phyloP scores from a whole-genome alignment of 1,284 basidiomycete genomes.

The Limonomyces culmigenus region DNA sequence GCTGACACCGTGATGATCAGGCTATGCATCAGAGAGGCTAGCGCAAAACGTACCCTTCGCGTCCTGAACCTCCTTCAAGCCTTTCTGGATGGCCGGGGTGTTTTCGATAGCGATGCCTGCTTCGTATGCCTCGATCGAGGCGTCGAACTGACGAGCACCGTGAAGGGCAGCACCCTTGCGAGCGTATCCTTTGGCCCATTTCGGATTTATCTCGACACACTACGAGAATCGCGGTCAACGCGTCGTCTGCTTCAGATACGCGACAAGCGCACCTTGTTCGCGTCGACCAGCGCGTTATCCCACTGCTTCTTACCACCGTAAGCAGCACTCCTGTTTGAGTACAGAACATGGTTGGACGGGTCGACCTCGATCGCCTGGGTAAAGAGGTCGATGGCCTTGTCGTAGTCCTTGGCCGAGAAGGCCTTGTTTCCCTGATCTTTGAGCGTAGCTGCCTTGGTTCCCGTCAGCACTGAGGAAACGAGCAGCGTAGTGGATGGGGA shows the following conservation, averaged over 20 bases:
- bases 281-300: conserved; percentile 70
- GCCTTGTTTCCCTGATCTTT: conserved; percentile 96
- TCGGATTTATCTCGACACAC: conserved; percentile 66
- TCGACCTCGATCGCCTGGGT: conserved; percentile 79
- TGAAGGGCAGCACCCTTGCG: conserved; percentile 94
- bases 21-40: neutral
- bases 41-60: conserved; percentile 41
- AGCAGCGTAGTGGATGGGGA: too few species aligned
- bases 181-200: conserved; percentile 85
- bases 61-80: conserved; percentile 72
- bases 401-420: conserved; percentile 86
- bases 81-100: conserved; percentile 71
- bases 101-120: conserved; percentile 70
- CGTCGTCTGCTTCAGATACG: neutral
- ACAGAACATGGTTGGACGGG: conserved; percentile 75
- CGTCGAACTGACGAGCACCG: conserved; percentile 63
- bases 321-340: conserved; percentile 86
- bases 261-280: conserved; percentile 56
- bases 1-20: neutral
- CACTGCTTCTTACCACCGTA: conserved; percentile 75
- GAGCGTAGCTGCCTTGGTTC: conserved; percentile 28
- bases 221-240: conserved; percentile 13
- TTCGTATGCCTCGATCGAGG: conserved; percentile 74
- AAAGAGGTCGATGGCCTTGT: conserved; percentile 78
- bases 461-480: too few species aligned